Conservation (phyloP, 139 green algal genomes). For the Ostreobium quekettii region DNA sequence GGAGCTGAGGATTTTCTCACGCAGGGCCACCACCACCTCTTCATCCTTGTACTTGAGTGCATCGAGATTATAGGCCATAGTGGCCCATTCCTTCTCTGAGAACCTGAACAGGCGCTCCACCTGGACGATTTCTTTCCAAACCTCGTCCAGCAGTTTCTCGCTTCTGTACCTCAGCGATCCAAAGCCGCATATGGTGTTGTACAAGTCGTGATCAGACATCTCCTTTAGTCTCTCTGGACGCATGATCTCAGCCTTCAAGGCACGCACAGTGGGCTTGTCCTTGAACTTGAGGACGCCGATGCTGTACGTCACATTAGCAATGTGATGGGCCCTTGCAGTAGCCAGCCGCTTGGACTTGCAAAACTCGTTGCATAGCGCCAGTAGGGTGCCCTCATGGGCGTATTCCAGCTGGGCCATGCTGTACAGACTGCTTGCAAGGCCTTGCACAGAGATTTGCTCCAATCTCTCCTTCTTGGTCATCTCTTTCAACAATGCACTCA, state of each 20-base stretch:
- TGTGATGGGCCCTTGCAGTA: background rate
- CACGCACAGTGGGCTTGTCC: background rate
- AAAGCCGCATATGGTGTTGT: constrained; percentile 10
- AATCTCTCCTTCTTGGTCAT: background rate
- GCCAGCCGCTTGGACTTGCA: background rate
- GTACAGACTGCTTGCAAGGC: constrained; percentile 2
- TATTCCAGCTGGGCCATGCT: constrained; percentile 13
- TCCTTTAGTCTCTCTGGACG: background rate
- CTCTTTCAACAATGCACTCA: background rate
- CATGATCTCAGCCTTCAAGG: background rate
- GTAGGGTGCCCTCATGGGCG: background rate
- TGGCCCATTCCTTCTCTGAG: constrained; percentile 9
- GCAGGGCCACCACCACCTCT: constrained; percentile 1
- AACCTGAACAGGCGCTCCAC: constrained; percentile 7
- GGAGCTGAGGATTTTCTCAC: constrained; percentile 6
- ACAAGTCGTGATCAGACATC: background rate
- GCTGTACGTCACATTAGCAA: constrained; percentile 3
- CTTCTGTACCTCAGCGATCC: background rate
- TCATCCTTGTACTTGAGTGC: constrained; percentile 7
- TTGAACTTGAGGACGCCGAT: constrained; percentile 8
- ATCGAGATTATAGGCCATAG: constrained; percentile 5
- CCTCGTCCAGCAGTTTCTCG: background rate
- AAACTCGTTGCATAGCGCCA: background rate
- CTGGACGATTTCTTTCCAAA: constrained; percentile 10
- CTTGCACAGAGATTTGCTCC: background rate